phyloP scores from a whole-genome alignment of 495 filamentous ascomycete genomes.

The Symbiotaphrina buchneri region DNA sequence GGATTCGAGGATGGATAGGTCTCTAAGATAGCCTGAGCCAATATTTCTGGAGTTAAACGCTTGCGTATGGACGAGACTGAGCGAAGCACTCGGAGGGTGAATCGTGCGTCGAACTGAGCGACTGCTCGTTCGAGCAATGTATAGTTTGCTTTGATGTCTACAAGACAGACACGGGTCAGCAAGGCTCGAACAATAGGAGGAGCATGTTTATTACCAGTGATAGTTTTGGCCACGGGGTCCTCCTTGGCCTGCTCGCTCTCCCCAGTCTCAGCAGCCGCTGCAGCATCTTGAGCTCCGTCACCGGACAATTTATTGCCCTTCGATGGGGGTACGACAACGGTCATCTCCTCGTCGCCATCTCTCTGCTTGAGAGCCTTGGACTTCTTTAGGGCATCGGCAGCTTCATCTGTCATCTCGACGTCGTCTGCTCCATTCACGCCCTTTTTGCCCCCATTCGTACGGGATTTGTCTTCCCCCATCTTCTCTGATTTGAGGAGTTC shows the following conservation, averaged over 20 bases:
- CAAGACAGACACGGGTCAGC: conserved; percentile 1
- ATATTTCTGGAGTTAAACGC: conserved; percentile 57
- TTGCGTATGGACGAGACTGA: conserved; percentile 93
- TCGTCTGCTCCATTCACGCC: conserved; percentile 56
- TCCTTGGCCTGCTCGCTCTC: conserved; percentile 27
- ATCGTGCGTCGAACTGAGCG: conserved; percentile 80
- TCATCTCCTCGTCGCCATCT: conserved; percentile 68
- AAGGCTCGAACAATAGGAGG: background rate
- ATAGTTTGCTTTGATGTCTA: conserved; percentile 91
- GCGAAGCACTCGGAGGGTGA: conserved; percentile 77
- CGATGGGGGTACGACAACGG: conserved; percentile 61
- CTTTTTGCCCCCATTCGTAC: conserved; percentile 51
- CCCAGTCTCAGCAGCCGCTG: conserved; percentile 19
- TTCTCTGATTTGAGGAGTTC: too few relatives aligned
- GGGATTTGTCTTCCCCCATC: conserved; percentile 34
- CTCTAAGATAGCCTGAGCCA: conserved; percentile 59
- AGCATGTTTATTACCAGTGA: conserved; percentile 22
- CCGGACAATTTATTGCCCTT: conserved; percentile 45
- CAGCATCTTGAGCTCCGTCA: conserved; percentile 33
- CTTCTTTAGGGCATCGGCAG: conserved; percentile 27
- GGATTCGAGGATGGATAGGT: conserved; percentile 45
- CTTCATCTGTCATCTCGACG: conserved; percentile 65
- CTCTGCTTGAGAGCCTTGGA: conserved; percentile 36
- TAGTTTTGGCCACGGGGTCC: conserved; percentile 40
- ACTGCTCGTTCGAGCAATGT: conserved; percentile 79